Conservation (phyloP, 2,329 filamentous ascomycete species). For the Decorospora gaudefroyi region DNA sequence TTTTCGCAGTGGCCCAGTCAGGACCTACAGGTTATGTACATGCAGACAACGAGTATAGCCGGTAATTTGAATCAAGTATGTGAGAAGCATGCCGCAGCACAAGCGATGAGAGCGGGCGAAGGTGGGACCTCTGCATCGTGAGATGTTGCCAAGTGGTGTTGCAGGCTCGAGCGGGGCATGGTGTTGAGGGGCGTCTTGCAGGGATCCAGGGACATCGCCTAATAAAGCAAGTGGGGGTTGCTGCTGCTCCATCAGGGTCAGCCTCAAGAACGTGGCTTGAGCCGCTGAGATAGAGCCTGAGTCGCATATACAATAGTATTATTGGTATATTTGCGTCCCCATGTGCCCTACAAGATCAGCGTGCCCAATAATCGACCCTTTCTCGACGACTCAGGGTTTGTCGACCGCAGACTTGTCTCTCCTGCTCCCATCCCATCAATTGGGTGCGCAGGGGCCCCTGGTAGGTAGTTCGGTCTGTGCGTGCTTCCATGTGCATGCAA, state of each 20-base stretch:
- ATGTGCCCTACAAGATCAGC: no score
- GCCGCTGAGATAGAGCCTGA: slow-evolving; percentile 1
- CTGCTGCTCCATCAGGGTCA: slow-evolving; percentile 3
- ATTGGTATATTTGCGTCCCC: no score
- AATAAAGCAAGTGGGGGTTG: slow-evolving; percentile 40
- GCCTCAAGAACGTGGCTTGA: slow-evolving; percentile 21
- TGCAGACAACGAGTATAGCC: neutral
- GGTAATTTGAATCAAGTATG: neutral
- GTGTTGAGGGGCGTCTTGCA: slow-evolving; percentile 41
- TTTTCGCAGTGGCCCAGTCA: neutral
- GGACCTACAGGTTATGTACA: slow-evolving; percentile 1
- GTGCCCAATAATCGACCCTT: no score
- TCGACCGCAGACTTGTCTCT: no score
- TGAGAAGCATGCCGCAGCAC: neutral
- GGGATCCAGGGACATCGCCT: slow-evolving; percentile 26
- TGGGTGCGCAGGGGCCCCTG: slow-evolving; percentile 19
- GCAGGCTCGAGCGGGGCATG: slow-evolving; percentile 25
- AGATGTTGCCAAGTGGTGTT: slow-evolving; percentile 16
- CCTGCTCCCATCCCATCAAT: slow-evolving; percentile 26
- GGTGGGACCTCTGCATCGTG: slow-evolving; percentile 17
- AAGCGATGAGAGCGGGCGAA: neutral
- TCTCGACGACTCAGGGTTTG: neutral
- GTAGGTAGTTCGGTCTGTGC: slow-evolving; percentile 21
- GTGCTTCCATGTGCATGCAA: slow-evolving; percentile 16
- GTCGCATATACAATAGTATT: no score